Percentiles rank a stretch among this genome's conserved stretches.
Conservation (phyloP, 768 basidiomycete genomes). For the Lenzites betulinus region DNA sequence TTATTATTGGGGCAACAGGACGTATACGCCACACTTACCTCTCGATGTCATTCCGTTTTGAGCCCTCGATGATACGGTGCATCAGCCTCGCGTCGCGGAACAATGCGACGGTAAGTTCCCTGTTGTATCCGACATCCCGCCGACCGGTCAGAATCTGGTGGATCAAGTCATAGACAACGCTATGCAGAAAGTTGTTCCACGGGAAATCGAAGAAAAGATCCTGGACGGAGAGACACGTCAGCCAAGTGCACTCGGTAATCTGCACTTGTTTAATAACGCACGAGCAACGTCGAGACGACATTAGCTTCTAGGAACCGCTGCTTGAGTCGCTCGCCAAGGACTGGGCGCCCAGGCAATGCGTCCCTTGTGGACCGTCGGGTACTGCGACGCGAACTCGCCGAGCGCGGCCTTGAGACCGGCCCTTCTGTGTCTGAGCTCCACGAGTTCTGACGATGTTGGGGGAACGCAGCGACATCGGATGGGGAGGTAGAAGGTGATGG, state of each 20-base stretch:
- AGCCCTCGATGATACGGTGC: slow-evolving; percentile 85
- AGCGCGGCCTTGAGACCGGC: slow-evolving; percentile 39
- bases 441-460: slow-evolving; percentile 21
- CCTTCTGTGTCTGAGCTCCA: slow-evolving; percentile 31
- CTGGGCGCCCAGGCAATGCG: slow-evolving; percentile 42
- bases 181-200: slow-evolving; percentile 98
- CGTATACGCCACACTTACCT: slow-evolving; percentile 47
- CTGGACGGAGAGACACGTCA: slow-evolving; percentile 41
- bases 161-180: slow-evolving; percentile 92
- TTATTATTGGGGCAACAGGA: slow-evolving; percentile 3
- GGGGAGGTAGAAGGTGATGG: slow-evolving; percentile 25
- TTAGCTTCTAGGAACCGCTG: slow-evolving; percentile 71
- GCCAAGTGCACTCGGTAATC: neutral
- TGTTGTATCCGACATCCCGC: slow-evolving; percentile 79
- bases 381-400: slow-evolving; percentile 54
- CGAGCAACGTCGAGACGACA: slow-evolving; percentile 76
- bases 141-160: slow-evolving; percentile 94
- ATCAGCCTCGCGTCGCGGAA: slow-evolving; percentile 87
- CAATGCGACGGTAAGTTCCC: slow-evolving; percentile 78
- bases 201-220: slow-evolving; percentile 95
- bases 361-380: slow-evolving; percentile 46
- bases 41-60: slow-evolving; percentile 75
- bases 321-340: slow-evolving; percentile 82
- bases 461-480: slow-evolving; percentile 26
- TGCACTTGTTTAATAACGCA: slow-evolving; percentile 41